A percentile compares a stretch with the other conserved stretches of the same genome.
These are phyloP conservation scores for Colletotrichum australisinense DNA, from an alignment of 2,329 filamentous ascomycete genomes.

Conservation along the genomic window DNA sequence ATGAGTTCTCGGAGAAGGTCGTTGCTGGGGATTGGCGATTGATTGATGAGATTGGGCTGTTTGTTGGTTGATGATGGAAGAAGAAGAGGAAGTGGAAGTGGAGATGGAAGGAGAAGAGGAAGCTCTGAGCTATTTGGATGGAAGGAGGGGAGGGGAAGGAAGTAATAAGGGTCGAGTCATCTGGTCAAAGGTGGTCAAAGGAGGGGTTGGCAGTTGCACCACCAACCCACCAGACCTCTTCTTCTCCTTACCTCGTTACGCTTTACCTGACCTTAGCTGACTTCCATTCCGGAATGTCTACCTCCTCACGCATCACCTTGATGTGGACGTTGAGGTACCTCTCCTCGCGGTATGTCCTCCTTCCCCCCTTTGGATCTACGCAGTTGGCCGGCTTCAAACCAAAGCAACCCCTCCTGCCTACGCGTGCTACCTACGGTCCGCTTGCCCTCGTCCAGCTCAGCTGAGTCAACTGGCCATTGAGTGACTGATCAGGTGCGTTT, in stretches of 20 bases:
- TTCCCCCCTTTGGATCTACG: slow-evolving; percentile 6
- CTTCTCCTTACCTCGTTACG: not conserved
- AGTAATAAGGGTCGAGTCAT: slow-evolving; percentile 37
- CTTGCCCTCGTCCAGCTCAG: not conserved
- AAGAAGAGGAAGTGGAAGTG: not conserved
- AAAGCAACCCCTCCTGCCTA: not conserved
- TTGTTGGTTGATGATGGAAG: slow-evolving; percentile 14
- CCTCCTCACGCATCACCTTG: slow-evolving; percentile 3
- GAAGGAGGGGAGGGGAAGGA: slow-evolving; percentile 38
- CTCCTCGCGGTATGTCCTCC: slow-evolving; percentile 3
- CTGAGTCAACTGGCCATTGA: slow-evolving; percentile 19
- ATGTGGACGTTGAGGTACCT: slow-evolving; percentile 8
- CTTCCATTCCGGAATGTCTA: not conserved
- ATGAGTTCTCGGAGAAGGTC: not conserved
- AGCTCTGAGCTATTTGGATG: slow-evolving; percentile 30
- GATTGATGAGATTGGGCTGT: slow-evolving; percentile 34
- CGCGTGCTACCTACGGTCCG: too few species aligned
- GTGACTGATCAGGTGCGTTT: slow-evolving; percentile 34
- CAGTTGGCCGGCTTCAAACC: slow-evolving; percentile 10
- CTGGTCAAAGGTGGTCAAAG: slow-evolving; percentile 35
- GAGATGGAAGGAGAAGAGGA: slow-evolving; percentile 4
- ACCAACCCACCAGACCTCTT: slow-evolving; percentile 19
- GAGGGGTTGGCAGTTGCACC: slow-evolving; percentile 38
- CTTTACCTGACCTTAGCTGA: not conserved
- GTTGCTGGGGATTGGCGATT: slow-evolving; percentile 16